Base-by-base conservation (phyloP, 441 rosid genomes). In the Populus hybrid region DNA sequence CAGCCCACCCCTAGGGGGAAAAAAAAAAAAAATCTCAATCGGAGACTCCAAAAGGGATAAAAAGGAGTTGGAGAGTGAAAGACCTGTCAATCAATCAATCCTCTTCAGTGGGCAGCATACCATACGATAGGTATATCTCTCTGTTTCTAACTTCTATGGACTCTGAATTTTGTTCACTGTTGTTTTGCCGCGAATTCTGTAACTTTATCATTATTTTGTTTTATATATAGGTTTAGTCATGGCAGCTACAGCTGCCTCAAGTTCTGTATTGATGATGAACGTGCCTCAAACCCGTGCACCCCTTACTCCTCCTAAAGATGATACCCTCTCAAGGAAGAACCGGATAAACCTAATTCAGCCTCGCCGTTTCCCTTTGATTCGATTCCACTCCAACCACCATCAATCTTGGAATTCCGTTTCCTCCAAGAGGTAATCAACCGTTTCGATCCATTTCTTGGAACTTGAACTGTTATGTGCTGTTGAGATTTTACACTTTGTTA, bases 231-330 rank as follows among this genome's bases (percentile, higher is more conserved):
- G 75, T 70, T 30, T 78, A 10, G 59, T 21, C 5, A 59, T 71
- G 28, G 78, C 73, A 18, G 36, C 70, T 14, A 28, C 73, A 54
- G 73, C 76, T 12, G 66, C 67, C 42, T 77, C 80, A 32, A 67
- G 65, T 21, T 72, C 79, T 24, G 24, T 80, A 2, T 28, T 80
- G 61, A 59, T 28, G 63, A 20, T 20, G 70, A 67, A 66, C 70
- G 65, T 72, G 5, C 81, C 78, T 23, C 72, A 66, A 70, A 64
- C 66, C 50, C 77, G 76, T 35, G 5, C 81, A 14, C 73, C 35
- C 30, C 34, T 66, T 20, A 50, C 72, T 76, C 69, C 59, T 81
- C 42, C 74, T 2, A 42, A 69, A 14, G 75, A 81, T 12, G 74
- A 74, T 10, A 30, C 46, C 21, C 59, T 20, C 32, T 57, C 76